phyloP scores from a whole-genome alignment of 352 stramenopile genomes.

The Peronosclerospora sorghi region DNA sequence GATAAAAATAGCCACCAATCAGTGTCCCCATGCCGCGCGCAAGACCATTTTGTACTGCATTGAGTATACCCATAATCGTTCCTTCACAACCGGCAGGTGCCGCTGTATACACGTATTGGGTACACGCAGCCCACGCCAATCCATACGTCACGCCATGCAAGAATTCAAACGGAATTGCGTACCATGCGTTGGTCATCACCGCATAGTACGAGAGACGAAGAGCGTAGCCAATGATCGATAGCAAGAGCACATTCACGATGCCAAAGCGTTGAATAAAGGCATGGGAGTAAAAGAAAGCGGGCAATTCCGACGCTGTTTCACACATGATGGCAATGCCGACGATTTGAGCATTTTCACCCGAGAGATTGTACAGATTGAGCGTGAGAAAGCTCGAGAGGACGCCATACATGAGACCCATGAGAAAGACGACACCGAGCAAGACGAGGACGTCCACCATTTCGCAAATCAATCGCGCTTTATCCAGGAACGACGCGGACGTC shows the following conservation, averaged over 20 bases:
- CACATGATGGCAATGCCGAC: constrained; percentile 74
- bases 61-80: constrained; percentile 70
- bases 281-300: constrained; percentile 74
- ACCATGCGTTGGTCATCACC: constrained; percentile 71
- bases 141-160: constrained; percentile 67
- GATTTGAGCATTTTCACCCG: constrained; percentile 52
- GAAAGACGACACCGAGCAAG: constrained; percentile 56
- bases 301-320: constrained; percentile 69
- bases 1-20: constrained; percentile 67
- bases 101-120: constrained; percentile 64
- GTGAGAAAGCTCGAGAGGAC: constrained; percentile 78
- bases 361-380: constrained; percentile 76
- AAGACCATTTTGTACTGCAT: constrained; percentile 63
- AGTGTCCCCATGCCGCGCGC: constrained; percentile 55
- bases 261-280: constrained; percentile 56
- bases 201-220: constrained; percentile 62
- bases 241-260: constrained; percentile 57
- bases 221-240: constrained; percentile 60
- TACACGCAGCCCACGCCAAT: constrained; percentile 60
- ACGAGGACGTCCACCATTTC: constrained; percentile 51
- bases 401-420: constrained; percentile 76
- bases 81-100: constrained; percentile 47
- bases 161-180: constrained; percentile 70
- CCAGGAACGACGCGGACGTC: constrained; percentile 35
- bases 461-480: constrained; percentile 22